Percentiles rank a stretch among this genome's conserved stretches.
Conservation (phyloP, 352 stramenopile genomes). For the Phytopythium sindhum region DNA sequence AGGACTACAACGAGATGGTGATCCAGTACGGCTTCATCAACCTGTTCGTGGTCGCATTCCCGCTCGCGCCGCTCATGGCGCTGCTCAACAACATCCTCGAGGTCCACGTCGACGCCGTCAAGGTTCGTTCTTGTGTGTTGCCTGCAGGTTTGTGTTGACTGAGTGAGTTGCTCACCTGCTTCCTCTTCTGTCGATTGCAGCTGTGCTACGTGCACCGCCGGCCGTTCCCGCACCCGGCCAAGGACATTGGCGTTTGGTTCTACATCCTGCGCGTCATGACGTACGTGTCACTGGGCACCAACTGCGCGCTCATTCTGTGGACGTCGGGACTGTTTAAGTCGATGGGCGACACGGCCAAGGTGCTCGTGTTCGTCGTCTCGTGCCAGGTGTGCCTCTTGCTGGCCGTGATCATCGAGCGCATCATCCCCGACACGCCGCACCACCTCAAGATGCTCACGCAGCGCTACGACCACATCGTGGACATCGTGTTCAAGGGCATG, state of each 20-base stretch:
- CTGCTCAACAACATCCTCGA: constrained; percentile 91
- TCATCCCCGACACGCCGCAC: constrained; percentile 52
- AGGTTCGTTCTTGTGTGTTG: constrained; percentile 14
- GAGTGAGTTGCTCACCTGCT: not conserved
- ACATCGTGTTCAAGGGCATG: constrained; percentile 74
- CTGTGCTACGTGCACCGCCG: constrained; percentile 75
- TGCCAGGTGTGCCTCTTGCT: constrained; percentile 71
- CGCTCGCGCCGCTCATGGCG: constrained; percentile 89
- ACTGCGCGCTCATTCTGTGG: constrained; percentile 75
- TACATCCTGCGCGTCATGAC: constrained; percentile 82
- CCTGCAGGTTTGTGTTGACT: not conserved
- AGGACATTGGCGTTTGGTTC: constrained; percentile 93
- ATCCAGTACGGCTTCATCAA: constrained; percentile 96
- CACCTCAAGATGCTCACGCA: constrained; percentile 53
- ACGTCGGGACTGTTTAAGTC: constrained; percentile 68
- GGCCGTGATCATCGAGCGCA: constrained; percentile 53
- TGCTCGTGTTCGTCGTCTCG: constrained; percentile 66
- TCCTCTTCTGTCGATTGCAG: constrained; percentile 9
- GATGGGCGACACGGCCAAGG: constrained; percentile 38
- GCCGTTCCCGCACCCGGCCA: constrained; percentile 70
- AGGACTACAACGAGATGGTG: constrained; percentile 91
- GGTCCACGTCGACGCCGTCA: constrained; percentile 86
- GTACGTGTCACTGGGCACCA: constrained; percentile 75
- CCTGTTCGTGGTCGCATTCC: constrained; percentile 93
- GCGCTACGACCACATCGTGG: constrained; percentile 72